Evolutionary conservation across 768 basidiomycete genomes (phyloP), one percentile per base, ranked within the genome.

Genomic region (Agaricus blazei): DNA sequence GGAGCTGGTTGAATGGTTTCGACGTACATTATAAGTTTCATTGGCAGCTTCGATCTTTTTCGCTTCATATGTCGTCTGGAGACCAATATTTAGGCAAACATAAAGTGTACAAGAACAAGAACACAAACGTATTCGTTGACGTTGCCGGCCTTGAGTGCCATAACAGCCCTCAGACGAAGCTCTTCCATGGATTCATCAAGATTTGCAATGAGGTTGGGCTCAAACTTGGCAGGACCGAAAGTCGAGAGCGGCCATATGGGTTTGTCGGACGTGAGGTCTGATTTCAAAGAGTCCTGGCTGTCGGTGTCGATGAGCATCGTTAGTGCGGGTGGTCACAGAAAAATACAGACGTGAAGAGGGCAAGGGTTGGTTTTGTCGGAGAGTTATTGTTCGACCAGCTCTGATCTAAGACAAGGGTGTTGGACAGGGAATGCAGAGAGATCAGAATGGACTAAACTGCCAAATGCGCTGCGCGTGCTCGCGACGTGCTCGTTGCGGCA

Each of bases 131-230:
- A 93, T 74, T 84, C 82, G 38, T 79, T 75, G 6, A 72, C 60
- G 48, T 76, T 83, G 19, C 83, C 83, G 7, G 75, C 72, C 57
- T 77, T 74, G 23, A 79, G 59, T 0, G 88, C 86, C 7, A 72
- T 67, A 2, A 75, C 73, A 5, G 88, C 88, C 58, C 78, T 83
- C 37, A 86, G 71, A 43, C 89, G 77, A 44, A 95, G 69, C 67
- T 97, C 93, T 63, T 95, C 93, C 0, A 80, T 80, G 0, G 85
- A 88, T 58, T 86, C 75, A 59, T 97, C 93, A 31, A 87, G 68
- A 2, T 82, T 84, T 8, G 70, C 53, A 15, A 97, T 67, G 4
- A 95, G 60, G 23, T 73, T 80, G 0, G 83, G 83, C 59, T 93
- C 90, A 57, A 78, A 63, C 65, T 94, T 96, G 3, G 83, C 81